Percentiles rank a stretch among this genome's conserved stretches.
Conservation (phyloP, 108 stramenopile genomes). For the Nitzschia sp. region DNA sequence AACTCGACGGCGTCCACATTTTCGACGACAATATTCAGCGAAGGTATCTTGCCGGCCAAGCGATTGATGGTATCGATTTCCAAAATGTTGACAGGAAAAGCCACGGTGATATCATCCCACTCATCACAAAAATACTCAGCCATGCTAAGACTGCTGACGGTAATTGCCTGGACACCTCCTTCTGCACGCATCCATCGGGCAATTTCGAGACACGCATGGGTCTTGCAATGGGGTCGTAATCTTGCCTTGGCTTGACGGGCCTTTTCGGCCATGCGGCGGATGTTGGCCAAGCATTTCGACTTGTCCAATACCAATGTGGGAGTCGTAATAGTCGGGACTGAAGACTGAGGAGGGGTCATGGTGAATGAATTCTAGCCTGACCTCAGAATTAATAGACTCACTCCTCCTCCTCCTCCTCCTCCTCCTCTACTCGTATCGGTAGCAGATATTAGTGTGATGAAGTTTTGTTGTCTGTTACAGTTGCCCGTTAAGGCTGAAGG, state of each 20-base stretch:
- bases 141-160: conserved; percentile 19
- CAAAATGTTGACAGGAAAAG: conserved; percentile 18
- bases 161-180: background rate
- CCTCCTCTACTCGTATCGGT: too few relatives aligned
- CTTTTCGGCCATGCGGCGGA: conserved; percentile 8
- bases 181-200: conserved; percentile 11
- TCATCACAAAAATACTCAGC: conserved; percentile 13
- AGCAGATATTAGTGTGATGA: too few relatives aligned
- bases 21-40: conserved; percentile 11
- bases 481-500: too few relatives aligned
- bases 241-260: background rate
- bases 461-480: too few relatives aligned
- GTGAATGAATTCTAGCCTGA: too few relatives aligned
- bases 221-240: conserved; percentile 20
- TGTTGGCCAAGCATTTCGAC: conserved; percentile 10
- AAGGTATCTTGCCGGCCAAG: background rate
- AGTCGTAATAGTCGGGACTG: too few relatives aligned
- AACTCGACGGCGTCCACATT: conserved; percentile 7
- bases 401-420: too few relatives aligned
- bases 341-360: too few relatives aligned
- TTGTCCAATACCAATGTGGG: conserved; percentile 17
- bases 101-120: conserved; percentile 17
- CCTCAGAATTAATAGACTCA: too few relatives aligned
- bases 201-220: conserved; percentile 17
- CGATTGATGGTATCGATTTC: conserved; percentile 20